These are phyloP conservation scores for Linnemannia exigua DNA, from an alignment of 192 early-diverging fungal species.

Conservation along the genomic window DNA sequence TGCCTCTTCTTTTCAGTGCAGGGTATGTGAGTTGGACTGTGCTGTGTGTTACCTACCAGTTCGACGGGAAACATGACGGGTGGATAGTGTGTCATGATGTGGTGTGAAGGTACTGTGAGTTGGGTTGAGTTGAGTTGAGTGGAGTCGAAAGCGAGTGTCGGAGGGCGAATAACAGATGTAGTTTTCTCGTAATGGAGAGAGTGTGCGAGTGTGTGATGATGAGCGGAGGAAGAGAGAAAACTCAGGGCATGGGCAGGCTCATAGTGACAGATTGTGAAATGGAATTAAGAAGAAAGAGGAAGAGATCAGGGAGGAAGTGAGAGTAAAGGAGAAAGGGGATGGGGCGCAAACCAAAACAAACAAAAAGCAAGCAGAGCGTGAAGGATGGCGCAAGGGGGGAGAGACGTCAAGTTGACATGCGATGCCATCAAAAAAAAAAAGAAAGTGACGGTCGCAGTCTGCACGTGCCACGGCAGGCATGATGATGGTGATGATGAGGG, in stretches of 20 bases:
- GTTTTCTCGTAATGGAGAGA: not conserved
- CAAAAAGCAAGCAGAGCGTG: too few relatives aligned
- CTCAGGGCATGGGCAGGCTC: slow-evolving; percentile 14
- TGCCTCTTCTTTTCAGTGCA: not conserved
- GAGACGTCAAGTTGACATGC: too few relatives aligned
- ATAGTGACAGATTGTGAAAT: slow-evolving; percentile 3
- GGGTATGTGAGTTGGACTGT: not conserved
- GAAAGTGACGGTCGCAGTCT: not conserved
- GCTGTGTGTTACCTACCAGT: slow-evolving; percentile 24
- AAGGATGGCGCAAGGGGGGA: too few relatives aligned
- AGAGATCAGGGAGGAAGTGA: not conserved
- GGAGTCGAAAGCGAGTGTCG: not conserved
- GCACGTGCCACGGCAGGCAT: not conserved
- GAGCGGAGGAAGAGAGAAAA: not conserved
- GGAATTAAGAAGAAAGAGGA: not conserved
- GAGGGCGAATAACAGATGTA: not conserved
- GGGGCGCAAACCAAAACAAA: too few relatives aligned
- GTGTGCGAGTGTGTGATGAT: not conserved
- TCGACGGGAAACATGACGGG: slow-evolving; percentile 55
- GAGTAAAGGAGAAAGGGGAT: not conserved
- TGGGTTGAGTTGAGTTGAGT: not conserved
- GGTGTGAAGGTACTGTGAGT: not conserved
- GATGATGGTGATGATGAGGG: not conserved
- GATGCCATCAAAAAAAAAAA: too few relatives aligned
- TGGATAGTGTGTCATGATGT: slow-evolving; percentile 36